Evolutionary conservation across 2,329 filamentous ascomycete genomes (phyloP).

Genomic region (Cladosporium sp.): DNA sequence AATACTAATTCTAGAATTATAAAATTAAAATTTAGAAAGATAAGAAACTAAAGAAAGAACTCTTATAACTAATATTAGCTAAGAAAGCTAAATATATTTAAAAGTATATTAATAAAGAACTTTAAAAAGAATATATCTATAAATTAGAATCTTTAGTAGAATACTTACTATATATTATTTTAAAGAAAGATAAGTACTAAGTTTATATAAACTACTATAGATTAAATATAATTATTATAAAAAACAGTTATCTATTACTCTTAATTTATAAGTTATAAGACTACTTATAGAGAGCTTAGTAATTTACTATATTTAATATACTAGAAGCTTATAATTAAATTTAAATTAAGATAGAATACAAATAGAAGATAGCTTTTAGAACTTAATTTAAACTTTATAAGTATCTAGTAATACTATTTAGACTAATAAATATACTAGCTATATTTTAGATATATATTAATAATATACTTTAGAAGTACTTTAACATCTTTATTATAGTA

Average conservation of each 20-base stretch:
- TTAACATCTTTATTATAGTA: constrained; percentile 22
- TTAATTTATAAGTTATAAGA: not conserved
- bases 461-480: constrained; percentile 15
- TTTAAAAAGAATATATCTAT: not conserved
- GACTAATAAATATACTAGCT: constrained; percentile 7
- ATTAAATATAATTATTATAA: not conserved
- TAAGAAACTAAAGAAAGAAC: not conserved
- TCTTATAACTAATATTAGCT: not conserved
- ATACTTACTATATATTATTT: not conserved
- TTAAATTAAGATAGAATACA: not conserved
- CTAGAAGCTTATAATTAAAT: not conserved
- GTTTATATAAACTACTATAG: not conserved
- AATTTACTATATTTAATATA: not conserved
- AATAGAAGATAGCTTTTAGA: constrained; percentile 23
- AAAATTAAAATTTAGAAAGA: not conserved
- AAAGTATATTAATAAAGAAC: not conserved
- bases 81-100: not conserved
- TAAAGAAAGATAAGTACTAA: not conserved
- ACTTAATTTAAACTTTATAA: constrained; percentile 33
- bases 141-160: not conserved
- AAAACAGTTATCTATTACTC: not conserved
- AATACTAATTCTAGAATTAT: not conserved
- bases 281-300: not conserved
- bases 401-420: constrained; percentile 32
- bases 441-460: constrained; percentile 20